Percentiles rank a stretch among this genome's conserved stretches.
These are phyloP conservation scores for Nothophytophthora sp. DNA, from an alignment of 352 stramenopile species.

Conservation along the genomic window DNA sequence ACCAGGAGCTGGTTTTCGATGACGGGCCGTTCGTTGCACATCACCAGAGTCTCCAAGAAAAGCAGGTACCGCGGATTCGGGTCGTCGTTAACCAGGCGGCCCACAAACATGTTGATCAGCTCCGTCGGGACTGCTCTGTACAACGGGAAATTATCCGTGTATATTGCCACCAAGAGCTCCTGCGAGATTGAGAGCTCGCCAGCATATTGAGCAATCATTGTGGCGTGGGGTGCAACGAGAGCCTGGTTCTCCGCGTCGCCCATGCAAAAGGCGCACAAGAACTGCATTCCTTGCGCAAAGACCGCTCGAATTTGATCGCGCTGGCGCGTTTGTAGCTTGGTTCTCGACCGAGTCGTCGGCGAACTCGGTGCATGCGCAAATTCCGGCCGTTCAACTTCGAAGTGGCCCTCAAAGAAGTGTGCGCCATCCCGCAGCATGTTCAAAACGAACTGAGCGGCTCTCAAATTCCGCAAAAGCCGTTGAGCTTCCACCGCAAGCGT, in stretches of 20 bases:
- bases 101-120: slow-evolving; percentile 58
- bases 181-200: slow-evolving; percentile 59
- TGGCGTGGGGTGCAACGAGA: slow-evolving; percentile 43
- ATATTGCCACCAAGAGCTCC: slow-evolving; percentile 59
- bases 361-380: slow-evolving; percentile 17
- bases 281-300: slow-evolving; percentile 58
- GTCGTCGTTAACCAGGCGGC: slow-evolving; percentile 34
- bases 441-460: slow-evolving; percentile 55
- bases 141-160: slow-evolving; percentile 39
- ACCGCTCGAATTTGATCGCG: slow-evolving; percentile 53
- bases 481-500: slow-evolving; percentile 43
- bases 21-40: slow-evolving; percentile 58
- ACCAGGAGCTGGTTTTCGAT: slow-evolving; percentile 71
- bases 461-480: slow-evolving; percentile 60
- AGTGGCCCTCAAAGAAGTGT: slow-evolving; percentile 69
- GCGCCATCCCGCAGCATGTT: slow-evolving; percentile 70
- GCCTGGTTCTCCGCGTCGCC: slow-evolving; percentile 50
- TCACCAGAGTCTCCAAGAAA: slow-evolving; percentile 60
- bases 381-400: slow-evolving; percentile 18
- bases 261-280: slow-evolving; percentile 54
- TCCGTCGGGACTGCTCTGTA: slow-evolving; percentile 62
- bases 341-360: slow-evolving; percentile 23
- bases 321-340: slow-evolving; percentile 47
- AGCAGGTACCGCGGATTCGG: slow-evolving; percentile 56
- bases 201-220: slow-evolving; percentile 58